A percentile compares a stretch with the other conserved stretches of the same genome.
These are phyloP conservation scores for Globisporangium heterothallicum DNA, from an alignment of 352 stramenopile species.

Conservation along the genomic window DNA sequence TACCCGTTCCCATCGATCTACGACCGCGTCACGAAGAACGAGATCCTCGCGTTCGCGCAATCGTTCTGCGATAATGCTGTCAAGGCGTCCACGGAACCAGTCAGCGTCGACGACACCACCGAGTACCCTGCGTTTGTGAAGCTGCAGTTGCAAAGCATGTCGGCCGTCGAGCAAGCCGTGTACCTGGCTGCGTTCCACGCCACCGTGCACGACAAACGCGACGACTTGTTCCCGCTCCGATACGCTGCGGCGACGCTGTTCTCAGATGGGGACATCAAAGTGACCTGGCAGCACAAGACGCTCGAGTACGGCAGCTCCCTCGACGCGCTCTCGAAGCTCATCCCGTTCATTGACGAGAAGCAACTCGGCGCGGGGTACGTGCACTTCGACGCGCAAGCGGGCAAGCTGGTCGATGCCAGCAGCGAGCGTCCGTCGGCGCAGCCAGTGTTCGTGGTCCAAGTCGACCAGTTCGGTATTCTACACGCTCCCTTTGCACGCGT, in stretches of 20 bases:
- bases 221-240: constrained; percentile 70
- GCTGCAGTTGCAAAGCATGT: constrained; percentile 26
- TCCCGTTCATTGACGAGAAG: constrained; percentile 47
- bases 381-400: not conserved
- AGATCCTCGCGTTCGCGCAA: constrained; percentile 45
- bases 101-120: no score
- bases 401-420: constrained; percentile 1
- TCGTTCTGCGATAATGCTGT: constrained; percentile 18
- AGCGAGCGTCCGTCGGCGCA: not conserved
- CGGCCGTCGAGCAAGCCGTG: constrained; percentile 20
- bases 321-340: constrained; percentile 56
- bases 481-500: constrained; percentile 81
- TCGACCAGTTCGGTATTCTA: constrained; percentile 87
- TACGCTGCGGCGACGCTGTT: constrained; percentile 79
- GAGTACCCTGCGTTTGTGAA: constrained; percentile 19
- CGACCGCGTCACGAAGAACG: constrained; percentile 36
- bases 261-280: constrained; percentile 47
- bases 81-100: not conserved
- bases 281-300: constrained; percentile 55
- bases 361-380: constrained; percentile 1
- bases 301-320: constrained; percentile 62
- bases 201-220: constrained; percentile 31
- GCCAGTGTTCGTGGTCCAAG: constrained; percentile 61
- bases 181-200: constrained; percentile 34
- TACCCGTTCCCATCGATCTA: constrained; percentile 86